Conservation (phyloP, 2,329 filamentous ascomycete species). For the Leptodontidium sp. region DNA sequence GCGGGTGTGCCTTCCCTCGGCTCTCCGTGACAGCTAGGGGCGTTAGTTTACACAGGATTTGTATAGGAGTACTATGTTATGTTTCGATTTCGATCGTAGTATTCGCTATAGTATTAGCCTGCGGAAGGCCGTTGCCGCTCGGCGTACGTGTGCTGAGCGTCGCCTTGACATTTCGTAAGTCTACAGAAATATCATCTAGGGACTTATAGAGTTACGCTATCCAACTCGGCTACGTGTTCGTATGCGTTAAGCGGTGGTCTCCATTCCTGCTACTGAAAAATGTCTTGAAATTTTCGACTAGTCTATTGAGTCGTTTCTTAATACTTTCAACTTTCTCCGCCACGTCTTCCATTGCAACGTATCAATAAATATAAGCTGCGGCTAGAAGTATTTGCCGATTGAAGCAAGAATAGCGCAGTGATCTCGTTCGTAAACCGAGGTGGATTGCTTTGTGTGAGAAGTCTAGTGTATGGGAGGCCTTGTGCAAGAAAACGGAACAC, state of each 20-base stretch:
- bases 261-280: too few species aligned
- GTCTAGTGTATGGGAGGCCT: too few species aligned
- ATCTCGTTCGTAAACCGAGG: too few species aligned
- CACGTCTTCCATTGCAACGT: slow-evolving; percentile 15
- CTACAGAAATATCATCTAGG: slow-evolving; percentile 20
- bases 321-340: too few species aligned
- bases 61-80: slow-evolving; percentile 3
- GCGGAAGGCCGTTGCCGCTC: too few species aligned
- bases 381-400: not conserved
- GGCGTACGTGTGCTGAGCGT: slow-evolving; percentile 10
- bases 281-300: too few species aligned
- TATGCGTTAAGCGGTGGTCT: slow-evolving; percentile 11
- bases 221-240: slow-evolving; percentile 4
- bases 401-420: not conserved
- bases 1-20: too few species aligned
- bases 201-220: slow-evolving; percentile 12
- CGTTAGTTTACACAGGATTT: not conserved
- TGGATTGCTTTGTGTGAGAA: too few species aligned
- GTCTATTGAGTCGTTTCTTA: too few species aligned
- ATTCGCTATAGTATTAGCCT: not conserved
- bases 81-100: slow-evolving; percentile 14
- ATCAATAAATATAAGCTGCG: not conserved
- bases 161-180: slow-evolving; percentile 18
- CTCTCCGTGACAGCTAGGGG: not conserved
- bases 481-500: too few species aligned